Evolutionary conservation across 2,329 filamentous ascomycete species (phyloP), one percentile per base, ranked within the genome.

Genomic region (Blastomyces parvus): DNA sequence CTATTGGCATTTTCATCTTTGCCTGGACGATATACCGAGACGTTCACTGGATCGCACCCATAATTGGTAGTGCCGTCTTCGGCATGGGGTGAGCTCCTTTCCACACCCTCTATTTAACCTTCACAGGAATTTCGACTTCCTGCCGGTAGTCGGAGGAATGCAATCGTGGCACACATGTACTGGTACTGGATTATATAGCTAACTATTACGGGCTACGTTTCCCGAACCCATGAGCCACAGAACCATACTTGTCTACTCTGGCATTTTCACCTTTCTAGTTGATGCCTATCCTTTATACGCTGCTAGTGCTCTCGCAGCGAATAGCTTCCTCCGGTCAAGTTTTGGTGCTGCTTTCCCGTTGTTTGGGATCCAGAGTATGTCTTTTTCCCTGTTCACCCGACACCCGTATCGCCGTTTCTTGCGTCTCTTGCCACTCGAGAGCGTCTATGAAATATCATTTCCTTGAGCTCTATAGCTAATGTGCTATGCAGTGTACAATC

Each of bases 181-280:
- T 44, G 11, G 38, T 25, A 17, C 13, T 25, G 14, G 17, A 59
- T 22, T 33, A 33, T 33, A 33, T 30, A 4, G 14, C 56, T 42
- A 14, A 48, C 58, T 38, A 14, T 42, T 27, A 48, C 22, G 17
- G 25, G 17, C 14, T 38, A 56, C 8, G 17, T 14, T 38, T 63
- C 62, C 64, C 60, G 48, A 33, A 27, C 46, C 62, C 33, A 27
- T 13, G 22, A 58, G 40, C 67, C 66, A 71, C 70, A 90, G 89
- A 61, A 87, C 85, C 62, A 83, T 96, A 65, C 83, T 95, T 64
- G 85, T 88, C 38, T 97, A 90, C 76, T 87, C 85, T 63, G 90
- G 91, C 61, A 85, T 95, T 67, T 96, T 96, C 75, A 95, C 91
- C 14, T 96, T 95, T 77, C 79, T 95, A 67, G 90, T 93, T 13